Percentiles rank a stretch among this genome's conserved stretches.
Conservation (phyloP, 768 basidiomycete genomes). For the Saitozyma sp. region DNA sequence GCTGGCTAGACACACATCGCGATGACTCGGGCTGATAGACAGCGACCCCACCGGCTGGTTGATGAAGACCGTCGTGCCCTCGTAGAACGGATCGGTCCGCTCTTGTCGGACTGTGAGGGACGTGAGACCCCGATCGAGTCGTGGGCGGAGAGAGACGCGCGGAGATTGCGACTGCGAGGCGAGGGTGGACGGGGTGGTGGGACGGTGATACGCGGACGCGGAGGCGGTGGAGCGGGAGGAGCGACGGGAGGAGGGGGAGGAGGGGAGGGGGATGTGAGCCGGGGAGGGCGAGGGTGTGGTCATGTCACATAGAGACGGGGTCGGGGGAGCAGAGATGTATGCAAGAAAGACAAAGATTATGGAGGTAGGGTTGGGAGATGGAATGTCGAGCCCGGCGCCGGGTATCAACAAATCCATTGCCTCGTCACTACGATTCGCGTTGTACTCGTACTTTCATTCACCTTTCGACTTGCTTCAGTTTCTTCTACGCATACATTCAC, state of each 20-base stretch:
- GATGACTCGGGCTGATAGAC: slow-evolving; percentile 74
- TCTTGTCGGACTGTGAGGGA: slow-evolving; percentile 13
- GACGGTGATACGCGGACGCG: slow-evolving; percentile 16
- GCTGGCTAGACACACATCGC: slow-evolving; percentile 81
- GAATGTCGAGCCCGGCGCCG: too few species aligned
- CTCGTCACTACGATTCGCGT: too few species aligned
- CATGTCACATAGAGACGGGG: slow-evolving; percentile 8
- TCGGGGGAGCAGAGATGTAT: not conserved
- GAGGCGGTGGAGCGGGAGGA: slow-evolving; percentile 19
- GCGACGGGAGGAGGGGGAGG: slow-evolving; percentile 14
- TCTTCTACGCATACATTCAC: too few species aligned
- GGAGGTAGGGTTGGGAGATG: not conserved
- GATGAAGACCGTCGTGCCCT: slow-evolving; percentile 45
- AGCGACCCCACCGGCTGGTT: slow-evolving; percentile 53
- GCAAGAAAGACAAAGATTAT: not conserved
- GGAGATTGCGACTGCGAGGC: slow-evolving; percentile 29
- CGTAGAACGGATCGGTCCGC: slow-evolving; percentile 22
- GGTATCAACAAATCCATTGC: too few species aligned
- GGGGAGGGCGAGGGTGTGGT: slow-evolving; percentile 11
- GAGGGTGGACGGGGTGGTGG: slow-evolving; percentile 14
- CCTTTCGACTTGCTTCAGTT: too few species aligned
- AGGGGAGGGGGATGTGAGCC: slow-evolving; percentile 5
- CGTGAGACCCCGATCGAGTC: slow-evolving; percentile 26
- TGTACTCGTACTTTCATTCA: too few species aligned
- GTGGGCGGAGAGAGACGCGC: slow-evolving; percentile 19